A percentile compares a stretch with the other conserved stretches of the same genome.
These are phyloP conservation scores for Plectranthus barbatus DNA, from an alignment of 257 asterid species.

Conservation along the genomic window DNA sequence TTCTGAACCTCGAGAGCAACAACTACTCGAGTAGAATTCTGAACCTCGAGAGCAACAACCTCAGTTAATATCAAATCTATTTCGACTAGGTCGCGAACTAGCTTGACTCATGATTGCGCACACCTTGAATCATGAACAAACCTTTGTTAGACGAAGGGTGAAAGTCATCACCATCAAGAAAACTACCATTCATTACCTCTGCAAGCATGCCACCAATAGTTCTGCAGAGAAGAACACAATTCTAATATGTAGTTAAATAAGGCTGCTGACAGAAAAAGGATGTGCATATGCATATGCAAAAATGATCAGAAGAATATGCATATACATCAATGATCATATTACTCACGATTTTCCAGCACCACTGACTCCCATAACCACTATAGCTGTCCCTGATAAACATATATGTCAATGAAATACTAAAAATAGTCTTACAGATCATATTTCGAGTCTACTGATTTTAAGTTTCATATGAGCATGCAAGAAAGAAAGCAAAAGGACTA, in stretches of 20 bases:
- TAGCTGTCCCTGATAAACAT: slow-evolving; percentile 45
- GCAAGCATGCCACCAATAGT: slow-evolving; percentile 76
- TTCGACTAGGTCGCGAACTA: too few relatives aligned
- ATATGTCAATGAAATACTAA: not conserved
- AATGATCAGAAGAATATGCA: not conserved
- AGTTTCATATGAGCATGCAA: not conserved
- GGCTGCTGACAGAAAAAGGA: not conserved
- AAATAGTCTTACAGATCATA: not conserved
- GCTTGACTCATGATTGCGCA: too few relatives aligned
- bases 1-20: too few relatives aligned
- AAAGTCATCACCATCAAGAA: slow-evolving; percentile 78
- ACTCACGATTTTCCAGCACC: slow-evolving; percentile 91
- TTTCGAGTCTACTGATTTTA: not conserved
- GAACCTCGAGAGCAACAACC: too few relatives aligned
- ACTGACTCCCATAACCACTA: slow-evolving; percentile 83
- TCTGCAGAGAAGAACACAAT: slow-evolving; percentile 18
- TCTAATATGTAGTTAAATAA: not conserved
- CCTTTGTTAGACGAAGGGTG: slow-evolving; percentile 75
- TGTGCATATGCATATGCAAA: too few relatives aligned
- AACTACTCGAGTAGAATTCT: too few relatives aligned
- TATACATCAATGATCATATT: not conserved
- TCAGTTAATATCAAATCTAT: too few relatives aligned
- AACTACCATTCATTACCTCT: slow-evolving; percentile 32
- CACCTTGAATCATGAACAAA: not conserved
- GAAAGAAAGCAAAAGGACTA: not conserved